phyloP scores from a whole-genome alignment of 306 rosid species.

The Benincasa hispida region DNA sequence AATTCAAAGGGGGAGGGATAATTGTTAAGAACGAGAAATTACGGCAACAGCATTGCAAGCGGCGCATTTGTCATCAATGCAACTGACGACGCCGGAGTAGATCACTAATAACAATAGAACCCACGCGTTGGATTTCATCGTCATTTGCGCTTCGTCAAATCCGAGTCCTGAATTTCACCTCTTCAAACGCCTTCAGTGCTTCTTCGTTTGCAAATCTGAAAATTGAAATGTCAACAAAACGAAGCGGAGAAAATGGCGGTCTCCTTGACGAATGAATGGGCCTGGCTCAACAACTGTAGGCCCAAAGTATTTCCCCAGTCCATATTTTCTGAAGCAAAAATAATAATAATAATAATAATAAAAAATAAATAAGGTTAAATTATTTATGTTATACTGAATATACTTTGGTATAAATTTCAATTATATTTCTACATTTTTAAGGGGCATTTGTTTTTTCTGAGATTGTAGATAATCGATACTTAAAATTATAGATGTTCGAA shows the following conservation, averaged over 20 bases:
- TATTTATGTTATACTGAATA: too few relatives aligned
- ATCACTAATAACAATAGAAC: constrained; percentile 25
- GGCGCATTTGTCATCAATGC: constrained; percentile 75
- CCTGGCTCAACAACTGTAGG: background rate
- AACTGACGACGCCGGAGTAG: constrained; percentile 19
- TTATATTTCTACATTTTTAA: too few relatives aligned
- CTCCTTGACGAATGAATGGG: background rate
- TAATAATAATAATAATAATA: too few relatives aligned
- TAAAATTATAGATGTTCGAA: too few relatives aligned
- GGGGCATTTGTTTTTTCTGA: too few relatives aligned
- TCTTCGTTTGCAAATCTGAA: background rate
- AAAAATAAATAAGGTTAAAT: too few relatives aligned
- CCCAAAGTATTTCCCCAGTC: background rate
- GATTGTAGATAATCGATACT: too few relatives aligned
- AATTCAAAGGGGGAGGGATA: background rate
- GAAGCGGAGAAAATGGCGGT: background rate
- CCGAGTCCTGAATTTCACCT: background rate
- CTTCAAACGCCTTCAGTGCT: background rate
- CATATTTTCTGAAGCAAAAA: too few relatives aligned
- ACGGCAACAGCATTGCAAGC: constrained; percentile 94
- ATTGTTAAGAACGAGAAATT: constrained; percentile 7
- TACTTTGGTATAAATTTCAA: too few relatives aligned
- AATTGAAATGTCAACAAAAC: background rate
- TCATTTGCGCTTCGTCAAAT: constrained; percentile 8
- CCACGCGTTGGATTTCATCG: constrained; percentile 16